Conservation (phyloP, 192 early-diverging fungal species). For the Rhizophagus clarus region DNA sequence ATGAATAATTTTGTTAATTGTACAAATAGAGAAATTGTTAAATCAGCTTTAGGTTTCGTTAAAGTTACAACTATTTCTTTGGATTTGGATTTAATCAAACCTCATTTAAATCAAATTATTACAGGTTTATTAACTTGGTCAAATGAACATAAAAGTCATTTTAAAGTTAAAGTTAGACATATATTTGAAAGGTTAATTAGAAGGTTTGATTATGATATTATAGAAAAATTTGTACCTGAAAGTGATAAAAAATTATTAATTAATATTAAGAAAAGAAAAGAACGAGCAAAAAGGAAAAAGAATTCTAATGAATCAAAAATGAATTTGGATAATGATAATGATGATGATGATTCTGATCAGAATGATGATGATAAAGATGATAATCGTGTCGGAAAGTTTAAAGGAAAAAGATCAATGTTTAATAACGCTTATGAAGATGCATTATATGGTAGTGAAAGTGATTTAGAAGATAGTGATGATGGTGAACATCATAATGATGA, state of each 20-base stretch:
- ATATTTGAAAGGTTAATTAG: conserved; percentile 90
- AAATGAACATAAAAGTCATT: conserved; percentile 82
- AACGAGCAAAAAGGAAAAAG: conserved; percentile 81
- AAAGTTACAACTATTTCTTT: conserved; percentile 87
- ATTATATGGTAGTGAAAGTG: conserved; percentile 91
- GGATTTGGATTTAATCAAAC: conserved; percentile 68
- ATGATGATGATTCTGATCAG: conserved; percentile 44
- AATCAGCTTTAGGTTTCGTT: conserved; percentile 88
- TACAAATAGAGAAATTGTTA: conserved; percentile 88
- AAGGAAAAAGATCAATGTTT: conserved; percentile 61
- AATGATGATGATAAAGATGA: conserved; percentile 51
- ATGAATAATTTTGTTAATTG: conserved; percentile 80
- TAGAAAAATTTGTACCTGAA: conserved; percentile 82
- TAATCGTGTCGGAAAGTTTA: conserved; percentile 45
- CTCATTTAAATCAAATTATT: conserved; percentile 75
- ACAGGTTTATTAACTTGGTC: conserved; percentile 77
- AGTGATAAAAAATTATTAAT: conserved; percentile 83
- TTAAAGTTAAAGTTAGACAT: conserved; percentile 91
- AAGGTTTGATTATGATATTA: conserved; percentile 78
- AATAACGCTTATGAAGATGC: conserved; percentile 85
- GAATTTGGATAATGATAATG: conserved; percentile 41
- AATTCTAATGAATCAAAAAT: conserved; percentile 40
- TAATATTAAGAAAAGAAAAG: conserved; percentile 92
- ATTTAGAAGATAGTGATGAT: conserved; percentile 78
- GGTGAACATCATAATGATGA: conserved; percentile 66